These are phyloP conservation scores for Colletotrichum australisinense DNA, from an alignment of 2,329 filamentous ascomycete species.

Conservation along the genomic window DNA sequence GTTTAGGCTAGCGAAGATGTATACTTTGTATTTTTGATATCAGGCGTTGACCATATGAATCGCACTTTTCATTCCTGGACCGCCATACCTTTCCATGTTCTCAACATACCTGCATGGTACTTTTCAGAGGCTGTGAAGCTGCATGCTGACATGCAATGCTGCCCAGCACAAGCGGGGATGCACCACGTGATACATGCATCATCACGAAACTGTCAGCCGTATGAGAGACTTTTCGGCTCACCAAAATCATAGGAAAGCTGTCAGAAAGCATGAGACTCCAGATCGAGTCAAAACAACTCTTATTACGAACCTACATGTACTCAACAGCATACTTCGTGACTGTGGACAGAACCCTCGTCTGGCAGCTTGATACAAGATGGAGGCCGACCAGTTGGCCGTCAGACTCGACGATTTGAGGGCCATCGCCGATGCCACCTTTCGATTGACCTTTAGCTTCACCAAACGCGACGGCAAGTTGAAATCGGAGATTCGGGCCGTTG, in stretches of 20 bases:
- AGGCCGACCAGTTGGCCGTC: neutral
- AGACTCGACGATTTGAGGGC: neutral
- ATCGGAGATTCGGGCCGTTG: neutral
- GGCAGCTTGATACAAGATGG: neutral
- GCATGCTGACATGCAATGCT: no score
- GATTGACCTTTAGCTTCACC: neutral
- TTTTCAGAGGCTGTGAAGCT: no score
- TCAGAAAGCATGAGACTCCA: neutral
- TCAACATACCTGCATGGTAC: no score
- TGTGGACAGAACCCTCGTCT: no score
- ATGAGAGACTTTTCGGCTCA: neutral
- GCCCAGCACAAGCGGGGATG: neutral
- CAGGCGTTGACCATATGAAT: no score
- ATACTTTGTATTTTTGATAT: no score
- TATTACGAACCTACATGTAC: no score
- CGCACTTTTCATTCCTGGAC: no score
- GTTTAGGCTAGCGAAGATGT: no score
- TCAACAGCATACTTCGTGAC: neutral
- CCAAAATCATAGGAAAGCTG: neutral
- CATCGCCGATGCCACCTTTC: neutral
- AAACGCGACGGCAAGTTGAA: neutral
- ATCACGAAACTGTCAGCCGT: neutral
- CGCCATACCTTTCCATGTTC: no score
- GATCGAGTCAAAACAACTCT: no score
- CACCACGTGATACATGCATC: constrained; percentile 8